Percentiles rank a stretch among this genome's conserved stretches.
Evolutionary conservation across 1,139 yeast genomes (phyloP).

Genomic region (Insectozyma bohioensis): DNA sequence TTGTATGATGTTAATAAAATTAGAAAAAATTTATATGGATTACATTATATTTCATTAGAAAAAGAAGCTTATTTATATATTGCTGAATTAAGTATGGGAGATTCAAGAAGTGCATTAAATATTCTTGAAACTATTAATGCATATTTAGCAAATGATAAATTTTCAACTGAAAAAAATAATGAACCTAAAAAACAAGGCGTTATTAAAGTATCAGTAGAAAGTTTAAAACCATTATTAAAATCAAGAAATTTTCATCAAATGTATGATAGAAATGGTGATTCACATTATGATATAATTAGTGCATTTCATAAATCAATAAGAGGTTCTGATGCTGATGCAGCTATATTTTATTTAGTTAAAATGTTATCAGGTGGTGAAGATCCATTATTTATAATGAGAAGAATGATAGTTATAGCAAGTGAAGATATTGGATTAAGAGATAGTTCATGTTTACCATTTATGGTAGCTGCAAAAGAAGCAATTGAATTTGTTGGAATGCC

Average conservation of each 20-base stretch:
- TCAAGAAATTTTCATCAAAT: slow-evolving; percentile 52
- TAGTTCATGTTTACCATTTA: slow-evolving; percentile 81
- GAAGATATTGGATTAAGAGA: slow-evolving; percentile 88
- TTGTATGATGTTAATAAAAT: slow-evolving; percentile 59
- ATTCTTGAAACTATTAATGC: slow-evolving; percentile 58
- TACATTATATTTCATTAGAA: slow-evolving; percentile 50
- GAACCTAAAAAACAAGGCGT: slow-evolving; percentile 23
- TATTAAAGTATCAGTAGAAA: slow-evolving; percentile 31
- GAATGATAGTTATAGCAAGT: slow-evolving; percentile 91
- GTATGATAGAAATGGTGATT: slow-evolving; percentile 87
- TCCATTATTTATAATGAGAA: slow-evolving; percentile 84
- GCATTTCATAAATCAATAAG: slow-evolving; percentile 91
- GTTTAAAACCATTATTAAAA: slow-evolving; percentile 39
- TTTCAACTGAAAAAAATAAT: slow-evolving; percentile 21
- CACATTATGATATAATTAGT: slow-evolving; percentile 90
- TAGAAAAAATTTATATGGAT: slow-evolving; percentile 40
- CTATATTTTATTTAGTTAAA: slow-evolving; percentile 78
- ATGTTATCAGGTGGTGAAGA: slow-evolving; percentile 94
- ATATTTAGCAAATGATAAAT: slow-evolving; percentile 36
- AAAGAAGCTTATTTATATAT: slow-evolving; percentile 65
- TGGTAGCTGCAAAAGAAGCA: slow-evolving; percentile 82
- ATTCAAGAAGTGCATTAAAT: slow-evolving; percentile 81
- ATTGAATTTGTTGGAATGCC: slow-evolving; percentile 95
- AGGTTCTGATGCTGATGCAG: slow-evolving; percentile 87
- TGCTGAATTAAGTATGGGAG: slow-evolving; percentile 84